Base-by-base conservation (phyloP, 495 filamentous ascomycete genomes). In the Penicillium crystallinum region DNA sequence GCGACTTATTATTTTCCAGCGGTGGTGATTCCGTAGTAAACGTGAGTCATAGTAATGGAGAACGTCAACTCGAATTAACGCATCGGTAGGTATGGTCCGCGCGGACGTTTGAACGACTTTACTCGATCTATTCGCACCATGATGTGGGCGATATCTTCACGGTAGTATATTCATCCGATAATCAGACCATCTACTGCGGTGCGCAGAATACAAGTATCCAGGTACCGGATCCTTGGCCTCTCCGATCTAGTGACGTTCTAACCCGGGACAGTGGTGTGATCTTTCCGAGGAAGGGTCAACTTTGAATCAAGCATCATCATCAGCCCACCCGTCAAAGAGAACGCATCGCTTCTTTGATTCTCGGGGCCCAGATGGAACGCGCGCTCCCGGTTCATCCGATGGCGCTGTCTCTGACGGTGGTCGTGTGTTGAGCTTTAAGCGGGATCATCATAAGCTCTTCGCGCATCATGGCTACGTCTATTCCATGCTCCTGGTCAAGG, bases 61-160 rank as follows among this genome's bases (percentile, higher is more conserved):
- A n/a, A 22, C 11, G 9, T 10, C 10, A 14, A 18, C 7, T 10
- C 27, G n/a, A 29, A 35, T 36, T 57, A 46, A 59, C 64, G 14
- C 56, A 38, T 15, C 25, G 14, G 66, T 46, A 86, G 82, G 82
- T 86, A n/a, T 87, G 85, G 84, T 73, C 72, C 50, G 78, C 81
- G 4, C 61, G 68, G 15, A 80, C 76, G n/a, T 83, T 86, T 57
- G 70, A 74, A 33, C 77, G 80, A n/a, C 72, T 92, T 0, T 96
- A 91, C 71, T 88, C 91, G 29, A 89, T 98, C 52, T 95, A 96
- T 69, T 93, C 90, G 27, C 87, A 85, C 31, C 91, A 91, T 68
- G 95, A 97, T 62, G 90, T 97, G 25, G 93, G 93, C 41, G 93
- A 98, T 67, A 84, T 98, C 21, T 98, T 97, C 63, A 92, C 89